Percentiles rank a stretch among this genome's conserved stretches.
phyloP scores from a whole-genome alignment of 129 eudicot genomes.

The Flaveria bidentis region DNA sequence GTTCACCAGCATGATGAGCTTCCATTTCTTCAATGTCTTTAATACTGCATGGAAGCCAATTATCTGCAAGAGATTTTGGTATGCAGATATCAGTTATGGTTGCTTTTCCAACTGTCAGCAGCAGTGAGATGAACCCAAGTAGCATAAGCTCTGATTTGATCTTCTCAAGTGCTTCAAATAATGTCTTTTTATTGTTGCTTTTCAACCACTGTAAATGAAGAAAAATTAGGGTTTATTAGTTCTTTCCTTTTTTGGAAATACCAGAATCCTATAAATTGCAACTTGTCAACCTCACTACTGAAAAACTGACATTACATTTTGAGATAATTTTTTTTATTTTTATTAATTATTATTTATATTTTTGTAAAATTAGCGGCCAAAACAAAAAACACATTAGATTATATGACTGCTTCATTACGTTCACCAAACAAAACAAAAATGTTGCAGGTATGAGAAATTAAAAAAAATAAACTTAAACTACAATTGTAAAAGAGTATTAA shows the following conservation, averaged over 20 bases:
- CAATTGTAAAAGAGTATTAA: too few relatives aligned
- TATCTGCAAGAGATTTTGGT: slow-evolving; percentile 41
- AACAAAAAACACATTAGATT: too few relatives aligned
- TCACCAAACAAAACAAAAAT: too few relatives aligned
- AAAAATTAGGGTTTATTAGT: slow-evolving; percentile 2
- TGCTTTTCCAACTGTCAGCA: slow-evolving; percentile 43
- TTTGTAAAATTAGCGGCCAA: too few relatives aligned
- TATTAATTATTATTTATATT: too few relatives aligned
- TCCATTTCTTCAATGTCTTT: slow-evolving; percentile 31
- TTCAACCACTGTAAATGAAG: slow-evolving; percentile 47
- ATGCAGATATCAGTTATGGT: slow-evolving; percentile 53
- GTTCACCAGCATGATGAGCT: slow-evolving; percentile 21
- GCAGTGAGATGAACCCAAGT: slow-evolving; percentile 58
- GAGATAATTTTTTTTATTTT: not conserved
- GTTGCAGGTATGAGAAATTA: too few relatives aligned
- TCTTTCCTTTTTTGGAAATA: not conserved
- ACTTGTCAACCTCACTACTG: not conserved
- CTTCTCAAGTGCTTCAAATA: slow-evolving; percentile 60
- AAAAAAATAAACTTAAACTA: not conserved
- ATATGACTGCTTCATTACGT: too few relatives aligned
- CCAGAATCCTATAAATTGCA: not conserved
- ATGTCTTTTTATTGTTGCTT: slow-evolving; percentile 46
- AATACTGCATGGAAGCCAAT: slow-evolving; percentile 64
- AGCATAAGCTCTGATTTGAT: slow-evolving; percentile 66
- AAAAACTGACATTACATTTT: not conserved